Base-by-base conservation (phyloP, 2,329 filamentous ascomycete species). In the Neocatenulostroma microsporum region DNA sequence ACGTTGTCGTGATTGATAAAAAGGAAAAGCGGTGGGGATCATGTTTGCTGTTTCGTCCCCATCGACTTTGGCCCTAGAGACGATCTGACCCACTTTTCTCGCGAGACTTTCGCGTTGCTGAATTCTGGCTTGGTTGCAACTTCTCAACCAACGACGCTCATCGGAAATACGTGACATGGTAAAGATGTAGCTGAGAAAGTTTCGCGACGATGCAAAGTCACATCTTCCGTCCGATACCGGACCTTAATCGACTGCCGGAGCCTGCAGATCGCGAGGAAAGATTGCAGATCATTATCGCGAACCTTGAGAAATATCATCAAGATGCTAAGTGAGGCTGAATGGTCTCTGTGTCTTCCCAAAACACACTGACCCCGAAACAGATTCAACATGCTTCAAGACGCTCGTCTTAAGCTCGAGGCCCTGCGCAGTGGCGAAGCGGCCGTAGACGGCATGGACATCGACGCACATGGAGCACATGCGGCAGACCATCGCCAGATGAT, bases 301-400 rank as follows among this genome's bases (percentile, higher is more conserved):
- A 53, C 23, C 36, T 53, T 17, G 49, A 52, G 5, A 37, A 41
- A 7, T 37, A 48, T 13, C 45, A 53, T 5, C 39, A 47, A 24
- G 27, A 38, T 21, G 44, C 43, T 17, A 36, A 30, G 43, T 47
- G n/a, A n/a, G n/a, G n/a, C n/a, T n/a, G n/a, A n/a, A n/a, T n/a
- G n/a, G n/a, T n/a, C n/a, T n/a, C 25, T 10, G 35, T n/a, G n/a
- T n/a, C n/a, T n/a, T n/a, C n/a, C n/a, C n/a, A n/a, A n/a, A n/a
- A n/a, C 30, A 11, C 14, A 19, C 40, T 37, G 18, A 39, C 15
- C 15, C 4, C 17, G 12, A 8, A 3, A 13, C 24, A 30, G 36
- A 39, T 27, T 17, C 14, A 40, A 39, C 30, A 48, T 49, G 14
- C 36, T 50, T 27, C 36, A 39, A 4, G 41, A 42, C 28, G 44